Percentiles rank a stretch among this genome's conserved stretches.
Conservation (phyloP, 306 rosid genomes). For the Benincasa hispida region DNA sequence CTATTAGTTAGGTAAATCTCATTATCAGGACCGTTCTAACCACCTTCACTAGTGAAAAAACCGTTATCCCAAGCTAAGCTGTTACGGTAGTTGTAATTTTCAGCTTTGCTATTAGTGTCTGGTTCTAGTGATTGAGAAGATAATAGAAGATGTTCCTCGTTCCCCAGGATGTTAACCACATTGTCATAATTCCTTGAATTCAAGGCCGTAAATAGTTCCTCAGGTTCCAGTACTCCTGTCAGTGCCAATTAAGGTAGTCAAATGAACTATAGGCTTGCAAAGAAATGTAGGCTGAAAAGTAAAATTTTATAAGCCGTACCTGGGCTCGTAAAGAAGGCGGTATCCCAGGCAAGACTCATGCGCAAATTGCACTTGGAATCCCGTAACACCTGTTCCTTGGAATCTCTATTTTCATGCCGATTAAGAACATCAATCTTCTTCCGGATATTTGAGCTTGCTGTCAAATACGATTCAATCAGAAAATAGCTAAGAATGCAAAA, state of each 20-base stretch:
- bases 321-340: constrained; percentile 50
- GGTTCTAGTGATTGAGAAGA: constrained; percentile 24
- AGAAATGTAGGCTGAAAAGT: background rate
- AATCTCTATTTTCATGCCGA: constrained; percentile 2
- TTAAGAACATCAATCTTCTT: constrained; percentile 32
- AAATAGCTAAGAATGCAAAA: background rate
- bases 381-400: constrained; percentile 6
- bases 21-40: background rate
- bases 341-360: constrained; percentile 69
- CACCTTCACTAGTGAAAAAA: constrained; percentile 50
- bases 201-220: constrained; percentile 32
- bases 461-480: background rate
- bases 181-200: constrained; percentile 7
- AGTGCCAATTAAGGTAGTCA: constrained; percentile 5
- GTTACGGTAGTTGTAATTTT: constrained; percentile 19
- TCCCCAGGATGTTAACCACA: constrained; percentile 16
- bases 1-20: background rate
- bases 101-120: constrained; percentile 5
- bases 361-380: constrained; percentile 28
- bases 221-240: constrained; percentile 53
- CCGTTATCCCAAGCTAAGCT: constrained; percentile 66
- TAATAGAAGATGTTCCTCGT: constrained; percentile 22
- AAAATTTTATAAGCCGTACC: constrained; percentile 18
- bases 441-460: constrained; percentile 22
- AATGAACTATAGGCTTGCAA: background rate